phyloP scores from a whole-genome alignment of 106 monocot genomes.

The Chionographis japonica region DNA sequence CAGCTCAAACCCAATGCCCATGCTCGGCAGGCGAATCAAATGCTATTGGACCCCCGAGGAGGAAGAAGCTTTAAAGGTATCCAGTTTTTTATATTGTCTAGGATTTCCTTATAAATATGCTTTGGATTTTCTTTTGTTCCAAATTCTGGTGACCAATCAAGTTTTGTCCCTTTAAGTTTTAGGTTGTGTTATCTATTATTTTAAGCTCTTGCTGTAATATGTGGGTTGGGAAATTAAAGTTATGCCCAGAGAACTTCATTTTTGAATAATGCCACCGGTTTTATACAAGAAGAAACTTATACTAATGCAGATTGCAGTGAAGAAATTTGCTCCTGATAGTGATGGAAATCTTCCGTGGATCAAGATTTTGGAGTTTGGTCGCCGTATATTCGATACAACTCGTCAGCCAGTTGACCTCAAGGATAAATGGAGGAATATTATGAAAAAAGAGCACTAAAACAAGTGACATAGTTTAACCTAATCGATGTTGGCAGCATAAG shows the following conservation, averaged over 20 bases:
- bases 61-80: conserved; percentile 38
- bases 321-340: conserved; percentile 19
- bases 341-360: conserved; percentile 32
- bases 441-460: conserved; percentile 20
- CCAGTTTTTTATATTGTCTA: background rate
- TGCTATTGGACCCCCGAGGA: conserved; percentile 55
- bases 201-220: too few relatives aligned
- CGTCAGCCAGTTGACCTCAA: conserved; percentile 53
- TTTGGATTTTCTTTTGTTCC: background rate
- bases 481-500: too few relatives aligned
- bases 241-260: background rate
- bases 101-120: background rate
- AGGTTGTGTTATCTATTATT: too few relatives aligned
- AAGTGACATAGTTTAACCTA: too few relatives aligned
- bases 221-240: too few relatives aligned
- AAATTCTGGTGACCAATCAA: too few relatives aligned
- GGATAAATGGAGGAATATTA: conserved; percentile 64
- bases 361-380: conserved; percentile 28
- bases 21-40: conserved; percentile 32
- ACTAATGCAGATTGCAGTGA: conserved; percentile 32
- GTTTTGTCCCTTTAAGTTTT: too few relatives aligned
- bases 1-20: conserved; percentile 43
- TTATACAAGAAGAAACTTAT: background rate
- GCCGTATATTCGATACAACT: conserved; percentile 33
- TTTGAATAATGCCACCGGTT: background rate